Evolutionary conservation across 2,329 filamentous ascomycete genomes (phyloP).

Genomic region (Alternaria hordeiaustralica): DNA sequence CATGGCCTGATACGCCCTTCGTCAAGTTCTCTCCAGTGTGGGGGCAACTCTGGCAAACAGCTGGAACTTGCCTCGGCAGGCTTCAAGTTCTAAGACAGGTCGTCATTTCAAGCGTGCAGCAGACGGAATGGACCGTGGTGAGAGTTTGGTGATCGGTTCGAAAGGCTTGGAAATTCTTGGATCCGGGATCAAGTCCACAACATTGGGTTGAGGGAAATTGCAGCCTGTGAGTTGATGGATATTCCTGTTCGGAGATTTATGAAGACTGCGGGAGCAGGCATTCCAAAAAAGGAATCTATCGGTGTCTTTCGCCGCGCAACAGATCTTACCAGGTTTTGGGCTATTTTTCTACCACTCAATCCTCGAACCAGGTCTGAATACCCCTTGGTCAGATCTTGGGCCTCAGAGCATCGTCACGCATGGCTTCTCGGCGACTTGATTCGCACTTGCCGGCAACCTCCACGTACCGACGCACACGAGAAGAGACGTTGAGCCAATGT

Average conservation of each 20-base stretch:
- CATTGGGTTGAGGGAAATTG: not conserved
- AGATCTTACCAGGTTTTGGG: not conserved
- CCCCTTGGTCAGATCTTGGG: not conserved
- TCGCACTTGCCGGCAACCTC: not conserved
- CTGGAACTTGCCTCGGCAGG: not conserved
- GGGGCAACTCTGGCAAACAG: not conserved
- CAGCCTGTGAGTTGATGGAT: not conserved
- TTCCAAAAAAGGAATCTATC: not conserved
- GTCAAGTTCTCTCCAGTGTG: not conserved
- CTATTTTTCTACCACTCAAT: not conserved
- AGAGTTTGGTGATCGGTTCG: not conserved
- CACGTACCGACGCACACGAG: not conserved
- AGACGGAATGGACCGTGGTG: not conserved
- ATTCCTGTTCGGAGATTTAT: not conserved
- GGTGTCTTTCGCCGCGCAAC: not conserved
- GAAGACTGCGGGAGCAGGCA: not conserved
- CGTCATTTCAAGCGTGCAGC: not conserved
- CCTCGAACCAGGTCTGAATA: not conserved
- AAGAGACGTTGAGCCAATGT: not conserved
- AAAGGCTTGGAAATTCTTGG: not conserved
- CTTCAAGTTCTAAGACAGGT: not conserved
- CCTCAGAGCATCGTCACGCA: not conserved
- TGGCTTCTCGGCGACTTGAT: not conserved
- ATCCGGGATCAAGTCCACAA: not conserved
- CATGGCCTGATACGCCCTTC: not conserved